Conservation (phyloP, 2,329 filamentous ascomycete species). For the Neopestalotiopsis sp. region DNA sequence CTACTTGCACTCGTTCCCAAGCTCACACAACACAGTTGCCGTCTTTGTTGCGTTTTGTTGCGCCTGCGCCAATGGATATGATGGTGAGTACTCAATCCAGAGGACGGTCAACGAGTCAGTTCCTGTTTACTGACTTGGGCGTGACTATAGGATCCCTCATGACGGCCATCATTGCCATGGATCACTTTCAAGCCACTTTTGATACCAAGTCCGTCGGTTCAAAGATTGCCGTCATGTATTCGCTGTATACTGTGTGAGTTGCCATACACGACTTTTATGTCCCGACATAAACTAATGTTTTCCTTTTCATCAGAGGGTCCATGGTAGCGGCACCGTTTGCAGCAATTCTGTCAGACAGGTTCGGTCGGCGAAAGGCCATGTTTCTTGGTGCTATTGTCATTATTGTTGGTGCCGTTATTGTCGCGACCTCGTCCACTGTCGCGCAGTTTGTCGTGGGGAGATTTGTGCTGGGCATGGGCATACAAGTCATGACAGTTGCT, state of each 20-base stretch:
- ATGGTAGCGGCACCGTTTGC: slow-evolving; percentile 47
- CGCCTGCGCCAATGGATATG: slow-evolving; percentile 53
- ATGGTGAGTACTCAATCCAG: slow-evolving; percentile 33
- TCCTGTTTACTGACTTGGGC: slow-evolving; percentile 19
- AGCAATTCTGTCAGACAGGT: slow-evolving; percentile 49
- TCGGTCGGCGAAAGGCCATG: slow-evolving; percentile 51
- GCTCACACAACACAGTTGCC: slow-evolving; percentile 34
- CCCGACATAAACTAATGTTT: not conserved
- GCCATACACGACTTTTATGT: not conserved
- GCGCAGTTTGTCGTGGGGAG: slow-evolving; percentile 51
- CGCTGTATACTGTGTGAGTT: slow-evolving; percentile 53
- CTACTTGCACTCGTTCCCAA: slow-evolving; percentile 3
- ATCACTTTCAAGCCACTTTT: slow-evolving; percentile 45
- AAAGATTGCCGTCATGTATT: slow-evolving; percentile 48
- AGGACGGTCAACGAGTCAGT: not conserved
- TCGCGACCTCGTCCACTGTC: slow-evolving; percentile 40
- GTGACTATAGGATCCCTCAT: slow-evolving; percentile 44
- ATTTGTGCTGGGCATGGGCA: slow-evolving; percentile 51
- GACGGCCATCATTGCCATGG: slow-evolving; percentile 50
- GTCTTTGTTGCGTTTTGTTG: slow-evolving; percentile 52
- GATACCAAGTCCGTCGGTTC: slow-evolving; percentile 41
- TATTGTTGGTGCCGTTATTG: slow-evolving; percentile 49
- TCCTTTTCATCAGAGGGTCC: slow-evolving; percentile 39
- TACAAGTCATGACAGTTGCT: slow-evolving; percentile 52
- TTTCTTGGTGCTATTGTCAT: slow-evolving; percentile 49